These are phyloP conservation scores for Bromus sterilis DNA, from an alignment of 176 grass and related monocot species.

Conservation along the genomic window DNA sequence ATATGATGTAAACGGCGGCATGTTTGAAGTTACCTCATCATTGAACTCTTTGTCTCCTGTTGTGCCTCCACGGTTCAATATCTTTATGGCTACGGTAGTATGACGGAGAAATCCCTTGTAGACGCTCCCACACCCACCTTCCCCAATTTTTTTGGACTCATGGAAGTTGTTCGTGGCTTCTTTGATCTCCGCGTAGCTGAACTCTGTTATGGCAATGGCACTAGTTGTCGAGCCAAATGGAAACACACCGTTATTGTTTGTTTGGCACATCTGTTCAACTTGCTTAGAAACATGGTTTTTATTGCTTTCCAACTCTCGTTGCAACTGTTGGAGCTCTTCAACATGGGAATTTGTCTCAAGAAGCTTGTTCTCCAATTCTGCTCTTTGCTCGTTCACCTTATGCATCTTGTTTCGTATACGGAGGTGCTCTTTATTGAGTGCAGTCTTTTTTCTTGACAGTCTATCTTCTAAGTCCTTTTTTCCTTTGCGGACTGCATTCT, in stretches of 20 bases:
- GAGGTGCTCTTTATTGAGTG: slow-evolving; percentile 27
- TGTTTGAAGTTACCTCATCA: slow-evolving; percentile 28
- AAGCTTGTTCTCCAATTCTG: slow-evolving; percentile 24
- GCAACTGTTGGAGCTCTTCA: slow-evolving; percentile 3
- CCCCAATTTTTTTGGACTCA: slow-evolving; percentile 42
- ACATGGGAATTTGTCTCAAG: slow-evolving; percentile 15
- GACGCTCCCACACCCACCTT: slow-evolving; percentile 57
- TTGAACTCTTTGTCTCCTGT: slow-evolving; percentile 49
- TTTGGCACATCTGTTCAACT: too few relatives aligned
- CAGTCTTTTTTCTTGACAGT: slow-evolving; percentile 34
- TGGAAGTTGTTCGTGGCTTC: slow-evolving; percentile 59
- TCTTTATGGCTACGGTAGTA: slow-evolving; percentile 59
- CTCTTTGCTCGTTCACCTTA: slow-evolving; percentile 31
- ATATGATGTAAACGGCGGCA: too few relatives aligned
- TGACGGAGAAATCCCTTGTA: slow-evolving; percentile 61
- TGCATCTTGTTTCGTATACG: slow-evolving; percentile 30
- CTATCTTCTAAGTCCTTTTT: slow-evolving; percentile 48
- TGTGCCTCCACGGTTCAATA: slow-evolving; percentile 35
- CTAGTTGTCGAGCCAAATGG: not conserved
- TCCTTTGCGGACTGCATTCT: slow-evolving; percentile 35
- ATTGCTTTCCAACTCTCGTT: slow-evolving; percentile 13
- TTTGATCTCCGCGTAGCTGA: slow-evolving; percentile 22
- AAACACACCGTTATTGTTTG: not conserved
- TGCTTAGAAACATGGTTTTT: slow-evolving; percentile 1
- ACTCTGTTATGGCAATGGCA: not conserved